phyloP scores from a whole-genome alignment of 495 filamentous ascomycete genomes.

The Cercophora sp. region DNA sequence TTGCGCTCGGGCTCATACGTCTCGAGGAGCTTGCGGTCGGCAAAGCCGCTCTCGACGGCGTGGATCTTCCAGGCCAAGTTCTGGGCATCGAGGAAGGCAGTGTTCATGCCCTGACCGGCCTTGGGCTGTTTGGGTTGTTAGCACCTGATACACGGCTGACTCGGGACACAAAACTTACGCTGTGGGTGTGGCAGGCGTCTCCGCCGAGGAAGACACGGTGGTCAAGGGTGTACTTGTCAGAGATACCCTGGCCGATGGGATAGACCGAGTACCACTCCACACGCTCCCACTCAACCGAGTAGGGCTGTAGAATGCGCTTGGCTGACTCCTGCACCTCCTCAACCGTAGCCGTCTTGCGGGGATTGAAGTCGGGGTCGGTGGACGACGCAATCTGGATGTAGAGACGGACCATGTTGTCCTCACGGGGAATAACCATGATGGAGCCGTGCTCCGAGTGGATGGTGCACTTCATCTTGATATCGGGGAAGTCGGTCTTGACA shows the following conservation, averaged over 20 bases:
- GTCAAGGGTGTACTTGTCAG: slow-evolving; percentile 61
- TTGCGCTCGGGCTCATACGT: slow-evolving; percentile 72
- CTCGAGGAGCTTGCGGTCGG: slow-evolving; percentile 52
- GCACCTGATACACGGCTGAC: background rate
- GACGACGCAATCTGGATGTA: slow-evolving; percentile 73
- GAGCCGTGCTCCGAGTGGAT: slow-evolving; percentile 66
- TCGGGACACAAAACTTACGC: slow-evolving; percentile 36
- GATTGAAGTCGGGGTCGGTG: slow-evolving; percentile 57
- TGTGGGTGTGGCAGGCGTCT: slow-evolving; percentile 81
- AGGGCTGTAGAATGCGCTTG: slow-evolving; percentile 63
- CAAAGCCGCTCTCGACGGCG: slow-evolving; percentile 61
- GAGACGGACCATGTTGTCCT: slow-evolving; percentile 68
- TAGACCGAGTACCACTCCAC: slow-evolving; percentile 68
- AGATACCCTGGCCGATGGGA: slow-evolving; percentile 71
- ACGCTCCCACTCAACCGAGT: slow-evolving; percentile 63
- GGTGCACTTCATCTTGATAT: slow-evolving; percentile 89
- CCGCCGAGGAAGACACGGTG: slow-evolving; percentile 73
- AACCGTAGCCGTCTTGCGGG: slow-evolving; percentile 58
- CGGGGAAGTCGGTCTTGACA: slow-evolving; percentile 71
- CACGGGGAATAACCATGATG: slow-evolving; percentile 72
- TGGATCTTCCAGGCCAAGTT: slow-evolving; percentile 86
- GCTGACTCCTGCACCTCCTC: slow-evolving; percentile 65
- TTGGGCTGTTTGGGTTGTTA: slow-evolving; percentile 49
- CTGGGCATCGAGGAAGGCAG: slow-evolving; percentile 74
- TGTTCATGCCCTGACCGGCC: slow-evolving; percentile 84